Percentiles rank a stretch among this genome's conserved stretches.
These are phyloP conservation scores for Poteriospumella lacustris DNA, from an alignment of 108 stramenopile genomes.

Conservation along the genomic window DNA sequence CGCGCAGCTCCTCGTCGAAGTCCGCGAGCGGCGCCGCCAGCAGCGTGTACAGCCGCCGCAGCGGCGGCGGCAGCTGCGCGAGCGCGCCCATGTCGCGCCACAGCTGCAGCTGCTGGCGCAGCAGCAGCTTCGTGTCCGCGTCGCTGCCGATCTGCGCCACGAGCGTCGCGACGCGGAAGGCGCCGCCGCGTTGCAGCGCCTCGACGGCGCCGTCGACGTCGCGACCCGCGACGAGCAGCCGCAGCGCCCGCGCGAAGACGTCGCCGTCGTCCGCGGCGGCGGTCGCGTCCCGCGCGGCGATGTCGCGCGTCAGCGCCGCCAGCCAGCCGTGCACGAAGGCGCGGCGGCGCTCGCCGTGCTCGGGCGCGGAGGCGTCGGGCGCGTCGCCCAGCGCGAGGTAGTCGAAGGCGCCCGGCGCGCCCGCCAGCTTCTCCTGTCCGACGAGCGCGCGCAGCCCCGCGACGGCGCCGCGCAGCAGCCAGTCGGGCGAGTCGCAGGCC, in stretches of 20 bases:
- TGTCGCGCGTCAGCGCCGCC: neutral
- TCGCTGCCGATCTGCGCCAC: neutral
- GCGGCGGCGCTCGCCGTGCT: too few species aligned
- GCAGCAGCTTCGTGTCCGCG: neutral
- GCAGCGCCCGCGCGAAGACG: neutral
- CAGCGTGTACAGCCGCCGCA: too few species aligned
- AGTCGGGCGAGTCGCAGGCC: neutral
- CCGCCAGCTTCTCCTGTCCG: too few species aligned
- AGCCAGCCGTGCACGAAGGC: too few species aligned
- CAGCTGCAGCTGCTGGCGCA: neutral
- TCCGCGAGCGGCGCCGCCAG: too few species aligned
- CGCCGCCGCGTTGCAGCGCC: neutral
- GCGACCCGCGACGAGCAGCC: neutral
- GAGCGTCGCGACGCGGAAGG: neutral
- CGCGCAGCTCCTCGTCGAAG: too few species aligned
- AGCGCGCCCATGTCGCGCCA: neutral
- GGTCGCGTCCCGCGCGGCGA: neutral
- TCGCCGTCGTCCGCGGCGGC: neutral
- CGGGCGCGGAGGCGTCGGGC: neutral
- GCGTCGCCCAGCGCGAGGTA: too few species aligned
- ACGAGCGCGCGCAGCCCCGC: too few species aligned
- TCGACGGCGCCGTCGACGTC: neutral
- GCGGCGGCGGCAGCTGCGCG: too few species aligned
- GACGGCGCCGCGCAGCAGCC: neutral
- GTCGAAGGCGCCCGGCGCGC: too few species aligned